A percentile compares a stretch with the other conserved stretches of the same genome.
Conservation (phyloP, 2,329 filamentous ascomycete species). For the Capronia americana region DNA sequence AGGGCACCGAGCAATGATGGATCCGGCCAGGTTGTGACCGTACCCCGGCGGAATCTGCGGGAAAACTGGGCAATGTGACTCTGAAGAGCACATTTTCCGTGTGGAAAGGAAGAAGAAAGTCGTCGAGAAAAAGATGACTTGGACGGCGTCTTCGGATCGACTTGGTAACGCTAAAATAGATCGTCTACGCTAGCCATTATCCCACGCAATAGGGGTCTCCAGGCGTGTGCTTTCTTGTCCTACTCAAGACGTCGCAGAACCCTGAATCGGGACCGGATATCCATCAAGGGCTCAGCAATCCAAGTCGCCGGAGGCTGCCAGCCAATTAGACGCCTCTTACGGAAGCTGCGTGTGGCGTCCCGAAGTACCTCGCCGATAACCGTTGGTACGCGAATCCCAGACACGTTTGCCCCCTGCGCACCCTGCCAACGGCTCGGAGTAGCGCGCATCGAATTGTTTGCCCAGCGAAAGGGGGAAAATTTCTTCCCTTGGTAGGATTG, state of each 20-base stretch:
- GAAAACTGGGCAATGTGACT: not conserved
- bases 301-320: not conserved
- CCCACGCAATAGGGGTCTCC: not conserved
- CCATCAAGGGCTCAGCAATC: not conserved
- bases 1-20: too few relatives aligned
- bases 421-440: constrained; percentile 19
- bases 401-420: constrained; percentile 8
- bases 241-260: not conserved
- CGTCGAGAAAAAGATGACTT: not conserved
- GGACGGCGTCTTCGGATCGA: not conserved
- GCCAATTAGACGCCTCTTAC: not conserved
- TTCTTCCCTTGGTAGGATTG: constrained; percentile 3
- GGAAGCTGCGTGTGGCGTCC: constrained; percentile 10
- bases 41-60: not conserved
- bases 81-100: not conserved
- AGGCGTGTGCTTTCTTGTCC: not conserved
- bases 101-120: not conserved
- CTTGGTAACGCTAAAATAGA: constrained; percentile 8
- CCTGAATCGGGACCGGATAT: not conserved
- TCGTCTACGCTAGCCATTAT: not conserved
- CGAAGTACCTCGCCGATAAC: constrained; percentile 17
- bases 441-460: not conserved
- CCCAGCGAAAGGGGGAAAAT: constrained; percentile 3
- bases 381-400: constrained; percentile 16
- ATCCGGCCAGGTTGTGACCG: not conserved